These are phyloP conservation scores for Orbilia brochopaga DNA, from an alignment of 2,329 filamentous ascomycete genomes.

Conservation along the genomic window DNA sequence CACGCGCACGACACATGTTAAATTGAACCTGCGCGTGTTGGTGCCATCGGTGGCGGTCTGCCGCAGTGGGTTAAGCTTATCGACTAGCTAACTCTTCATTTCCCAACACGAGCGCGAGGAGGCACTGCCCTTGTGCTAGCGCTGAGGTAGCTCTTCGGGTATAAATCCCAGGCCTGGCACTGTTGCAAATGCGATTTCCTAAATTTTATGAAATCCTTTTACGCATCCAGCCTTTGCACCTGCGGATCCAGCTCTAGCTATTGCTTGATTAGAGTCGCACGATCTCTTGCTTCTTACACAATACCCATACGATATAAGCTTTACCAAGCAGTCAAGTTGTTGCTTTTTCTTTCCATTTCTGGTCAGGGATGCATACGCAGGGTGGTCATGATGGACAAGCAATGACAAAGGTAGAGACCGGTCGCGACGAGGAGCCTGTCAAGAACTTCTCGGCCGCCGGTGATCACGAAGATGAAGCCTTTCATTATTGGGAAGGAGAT, in stretches of 20 bases:
- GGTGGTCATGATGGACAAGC: conserved; percentile 45
- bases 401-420: conserved; percentile 49
- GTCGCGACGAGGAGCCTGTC: conserved; percentile 23
- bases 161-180: conserved; percentile 20
- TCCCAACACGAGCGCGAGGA: conserved; percentile 4
- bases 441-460: conserved; percentile 28
- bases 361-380: conserved; percentile 48
- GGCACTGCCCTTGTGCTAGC: neutral
- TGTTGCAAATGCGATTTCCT: conserved; percentile 15
- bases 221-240: neutral
- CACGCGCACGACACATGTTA: no score
- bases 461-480: conserved; percentile 38
- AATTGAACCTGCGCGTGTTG: no score
- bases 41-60: no score
- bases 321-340: conserved; percentile 13
- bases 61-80: neutral
- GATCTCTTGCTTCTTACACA: conserved; percentile 4
- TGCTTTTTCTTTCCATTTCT: conserved; percentile 28
- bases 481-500: conserved; percentile 33
- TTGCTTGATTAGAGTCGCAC: conserved; percentile 8
- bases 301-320: neutral
- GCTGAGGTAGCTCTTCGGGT: neutral
- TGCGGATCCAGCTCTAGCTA: neutral
- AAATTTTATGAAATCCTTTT: conserved; percentile 37
- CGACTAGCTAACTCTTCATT: neutral